Evolutionary conservation across 495 filamentous ascomycete species (phyloP), one percentile per base, ranked within the genome.

Genomic region (Penicillium canariense): DNA sequence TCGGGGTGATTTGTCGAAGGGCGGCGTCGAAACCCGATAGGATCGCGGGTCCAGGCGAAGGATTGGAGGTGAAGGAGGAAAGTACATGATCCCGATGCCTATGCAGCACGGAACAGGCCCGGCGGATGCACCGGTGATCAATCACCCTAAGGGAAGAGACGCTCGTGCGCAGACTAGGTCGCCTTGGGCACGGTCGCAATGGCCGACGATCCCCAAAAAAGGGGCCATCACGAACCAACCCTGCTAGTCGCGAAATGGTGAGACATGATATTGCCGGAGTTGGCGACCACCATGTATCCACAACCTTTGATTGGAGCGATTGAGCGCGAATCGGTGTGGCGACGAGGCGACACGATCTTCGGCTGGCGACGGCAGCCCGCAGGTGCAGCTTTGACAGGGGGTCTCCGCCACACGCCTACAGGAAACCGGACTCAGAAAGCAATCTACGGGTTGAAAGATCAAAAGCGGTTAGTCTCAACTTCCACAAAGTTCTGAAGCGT

Each of bases 401-500:
- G 50, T 58, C 48, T 56, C 55, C 55, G 56, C 54, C 58, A 38
- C 64, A 50, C 46, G 46, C 59, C 78, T 82, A 88, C 68, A 89
- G 75, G 76, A 89, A 89, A 65, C 86, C 86, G 56, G 86, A 89
- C 73, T 89, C 86, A 56, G 84, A 86, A 44, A 89, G 76, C 57
- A 89, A 77, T 75, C 86, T 89, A 76, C 71, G 71, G 48, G 47
- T 36, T 59, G 56, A 58, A 67, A 48, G 67, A 60, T 58, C 67
- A 60, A 62, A 68, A 64, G 60, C 36, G 54, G 69, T 71, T 72
- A 76, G 71, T 76, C 65, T 66, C 52, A 70, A 61, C 49, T 50
- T 51, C 55, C 54, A 53, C 48, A 52, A 64, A 59, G 42, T 54
- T 59, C 63, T 51, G 61, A 61, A 56, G 53, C 39, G 40, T 22